Base-by-base conservation (phyloP, 2,329 filamentous ascomycete genomes). In the Epichloe coenophiala region DNA sequence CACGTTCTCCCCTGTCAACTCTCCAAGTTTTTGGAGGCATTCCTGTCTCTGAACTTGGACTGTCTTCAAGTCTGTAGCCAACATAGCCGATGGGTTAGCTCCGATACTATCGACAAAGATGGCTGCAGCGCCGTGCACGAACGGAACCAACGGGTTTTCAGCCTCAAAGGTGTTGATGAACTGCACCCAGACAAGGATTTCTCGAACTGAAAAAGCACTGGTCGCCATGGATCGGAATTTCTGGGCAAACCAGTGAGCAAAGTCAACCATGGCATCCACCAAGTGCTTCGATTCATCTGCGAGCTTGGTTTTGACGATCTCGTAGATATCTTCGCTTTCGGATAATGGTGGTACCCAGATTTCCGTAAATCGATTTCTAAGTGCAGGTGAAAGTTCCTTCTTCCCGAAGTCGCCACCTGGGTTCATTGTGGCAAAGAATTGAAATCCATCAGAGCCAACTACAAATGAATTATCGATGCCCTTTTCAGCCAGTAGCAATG, bases 361-460 rank as follows among this genome's bases (percentile, higher is more conserved):
- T 67, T 99, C 93, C 0, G 93, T 99, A 64, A 99, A 95, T 53
- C 93, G 86, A 64, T 99, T 98, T 44, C 93, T 80, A 53, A 99
- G 71, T 13, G 93, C 94, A 3, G 93, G 93, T 1, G 93, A 98
- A 12, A 99, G 76, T 65, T 99, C 93, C 58, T 91, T 88, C 70
- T 99, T 99, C 56, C 93, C 93, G 64, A 97, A 98, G 63, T 99
- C 93, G 44, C 94, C 93, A 47, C 94, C 94, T 8, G 93, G 93
- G 58, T 99, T 99, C 93, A 99, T 99, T 0, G 93, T 98, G 3
- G 93, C 91, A 53, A 98, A 80, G 67, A 98, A 96, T 61, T 98
- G 90, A 66, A 97, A 99, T 0, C 85, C 87, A 40, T 84, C 74
- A 11, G 75, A 68, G 5, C 86, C 93, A 39, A 78, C 77, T 27